phyloP scores from a whole-genome alignment of 306 rosid species.

The Ormosia semicastrata region DNA sequence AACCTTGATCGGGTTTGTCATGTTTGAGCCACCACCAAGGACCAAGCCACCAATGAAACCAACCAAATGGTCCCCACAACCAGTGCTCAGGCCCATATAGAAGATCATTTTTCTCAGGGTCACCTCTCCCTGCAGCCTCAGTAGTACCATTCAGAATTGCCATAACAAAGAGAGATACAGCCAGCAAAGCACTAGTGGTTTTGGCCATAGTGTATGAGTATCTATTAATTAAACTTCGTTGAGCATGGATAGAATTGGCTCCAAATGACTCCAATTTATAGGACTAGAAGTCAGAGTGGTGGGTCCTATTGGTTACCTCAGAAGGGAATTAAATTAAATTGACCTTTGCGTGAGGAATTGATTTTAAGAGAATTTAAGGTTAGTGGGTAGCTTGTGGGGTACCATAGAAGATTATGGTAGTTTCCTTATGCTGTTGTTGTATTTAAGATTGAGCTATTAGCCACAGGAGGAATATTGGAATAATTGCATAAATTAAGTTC shows the following conservation, averaged over 20 bases:
- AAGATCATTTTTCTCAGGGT: background rate
- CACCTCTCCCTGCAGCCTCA: constrained; percentile 30
- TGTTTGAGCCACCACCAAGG: constrained; percentile 1
- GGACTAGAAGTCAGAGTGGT: background rate
- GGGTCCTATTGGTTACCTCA: background rate
- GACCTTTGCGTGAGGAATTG: background rate
- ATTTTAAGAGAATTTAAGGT: background rate
- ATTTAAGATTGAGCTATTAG: background rate
- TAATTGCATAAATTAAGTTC: background rate
- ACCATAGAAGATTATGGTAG: background rate
- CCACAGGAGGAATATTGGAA: background rate
- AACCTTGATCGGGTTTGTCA: too few species aligned
- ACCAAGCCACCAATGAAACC: background rate
- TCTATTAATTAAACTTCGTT: too few species aligned
- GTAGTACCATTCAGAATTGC: constrained; percentile 20
- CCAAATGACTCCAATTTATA: constrained; percentile 34
- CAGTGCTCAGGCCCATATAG: background rate
- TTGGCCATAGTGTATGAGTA: constrained; percentile 30
- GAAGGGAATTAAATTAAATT: constrained; percentile 7
- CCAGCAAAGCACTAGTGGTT: constrained; percentile 1
- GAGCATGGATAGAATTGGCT: background rate
- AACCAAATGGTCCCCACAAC: background rate
- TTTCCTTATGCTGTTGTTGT: background rate
- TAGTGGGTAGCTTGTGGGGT: background rate
- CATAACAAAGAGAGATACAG: constrained; percentile 13